phyloP scores from a whole-genome alignment of 768 basidiomycete species.

The Boletales sp. region DNA sequence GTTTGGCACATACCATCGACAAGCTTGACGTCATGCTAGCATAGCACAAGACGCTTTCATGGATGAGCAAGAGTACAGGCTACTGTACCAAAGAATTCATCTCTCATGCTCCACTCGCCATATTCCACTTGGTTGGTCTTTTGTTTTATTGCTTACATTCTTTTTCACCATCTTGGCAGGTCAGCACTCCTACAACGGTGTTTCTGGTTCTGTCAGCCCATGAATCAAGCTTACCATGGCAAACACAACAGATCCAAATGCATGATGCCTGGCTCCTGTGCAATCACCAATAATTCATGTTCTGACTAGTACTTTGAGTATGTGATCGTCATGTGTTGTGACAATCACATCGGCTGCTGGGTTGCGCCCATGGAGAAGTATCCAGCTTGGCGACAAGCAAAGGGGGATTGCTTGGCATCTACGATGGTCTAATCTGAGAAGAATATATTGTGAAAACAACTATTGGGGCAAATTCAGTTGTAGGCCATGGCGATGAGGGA shows the following conservation, averaged over 20 bases:
- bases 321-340: conserved; percentile 92
- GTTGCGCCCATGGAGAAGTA: conserved; percentile 77
- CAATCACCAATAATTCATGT: conserved; percentile 78
- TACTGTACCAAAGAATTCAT: no score
- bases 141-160: no score
- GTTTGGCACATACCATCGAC: no score
- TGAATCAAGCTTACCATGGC: conserved; percentile 74
- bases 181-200: conserved; percentile 86
- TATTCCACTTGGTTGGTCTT: no score
- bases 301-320: conserved; percentile 98
- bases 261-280: conserved; percentile 93
- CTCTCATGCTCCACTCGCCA: no score
- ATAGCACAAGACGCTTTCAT: no score
- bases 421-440: conserved; percentile 72
- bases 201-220: conserved; percentile 74
- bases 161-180: conserved; percentile 38
- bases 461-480: no score
- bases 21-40: no score
- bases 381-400: conserved; percentile 56
- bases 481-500: no score
- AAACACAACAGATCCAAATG: conserved; percentile 73
- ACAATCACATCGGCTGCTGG: conserved; percentile 85
- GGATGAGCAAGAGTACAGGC: no score
- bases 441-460: no score
- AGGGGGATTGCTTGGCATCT: conserved; percentile 71